Conservation (phyloP, 1,284 basidiomycete species). For the Microbotryomycetes sp. region DNA sequence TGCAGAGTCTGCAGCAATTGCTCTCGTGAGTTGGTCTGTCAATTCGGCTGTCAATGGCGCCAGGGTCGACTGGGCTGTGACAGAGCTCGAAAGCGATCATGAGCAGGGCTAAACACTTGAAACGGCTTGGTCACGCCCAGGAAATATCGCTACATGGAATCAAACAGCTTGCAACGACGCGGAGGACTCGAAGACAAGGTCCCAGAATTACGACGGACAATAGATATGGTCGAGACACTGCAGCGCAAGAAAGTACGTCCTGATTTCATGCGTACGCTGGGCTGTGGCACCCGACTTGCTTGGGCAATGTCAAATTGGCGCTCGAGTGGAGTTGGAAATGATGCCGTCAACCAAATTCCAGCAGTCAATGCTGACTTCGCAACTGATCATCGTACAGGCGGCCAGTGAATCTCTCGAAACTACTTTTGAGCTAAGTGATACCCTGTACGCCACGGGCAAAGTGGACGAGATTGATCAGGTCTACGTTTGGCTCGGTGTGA, state of each 20-base stretch:
- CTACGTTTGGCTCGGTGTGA: slow-evolving; percentile 91
- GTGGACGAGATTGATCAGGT: slow-evolving; percentile 82
- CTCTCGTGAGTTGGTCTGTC: slow-evolving; percentile 60
- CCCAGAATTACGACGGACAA: slow-evolving; percentile 89
- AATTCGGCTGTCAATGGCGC: too few species aligned
- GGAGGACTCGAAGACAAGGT: slow-evolving; percentile 85
- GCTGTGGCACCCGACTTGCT: slow-evolving; percentile 37
- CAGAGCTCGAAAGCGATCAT: background rate
- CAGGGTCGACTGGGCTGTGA: too few species aligned
- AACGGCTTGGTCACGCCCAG: slow-evolving; percentile 46
- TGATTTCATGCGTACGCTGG: background rate
- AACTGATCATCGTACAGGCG: slow-evolving; percentile 29
- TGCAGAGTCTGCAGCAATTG: slow-evolving; percentile 84
- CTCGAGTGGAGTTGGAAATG: too few species aligned
- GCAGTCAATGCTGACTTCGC: background rate
- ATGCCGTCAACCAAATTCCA: background rate
- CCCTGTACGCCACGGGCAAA: slow-evolving; percentile 83
- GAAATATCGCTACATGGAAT: slow-evolving; percentile 98
- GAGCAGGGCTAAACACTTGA: background rate
- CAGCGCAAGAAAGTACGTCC: slow-evolving; percentile 52
- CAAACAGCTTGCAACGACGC: slow-evolving; percentile 71
- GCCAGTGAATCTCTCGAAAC: slow-evolving; percentile 61
- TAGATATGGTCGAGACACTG: slow-evolving; percentile 80
- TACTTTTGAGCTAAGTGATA: slow-evolving; percentile 94
- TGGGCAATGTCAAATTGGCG: too few species aligned